These are phyloP conservation scores for Alloteropsis semialata DNA, from an alignment of 176 grass and related monocot species.

Conservation along the genomic window DNA sequence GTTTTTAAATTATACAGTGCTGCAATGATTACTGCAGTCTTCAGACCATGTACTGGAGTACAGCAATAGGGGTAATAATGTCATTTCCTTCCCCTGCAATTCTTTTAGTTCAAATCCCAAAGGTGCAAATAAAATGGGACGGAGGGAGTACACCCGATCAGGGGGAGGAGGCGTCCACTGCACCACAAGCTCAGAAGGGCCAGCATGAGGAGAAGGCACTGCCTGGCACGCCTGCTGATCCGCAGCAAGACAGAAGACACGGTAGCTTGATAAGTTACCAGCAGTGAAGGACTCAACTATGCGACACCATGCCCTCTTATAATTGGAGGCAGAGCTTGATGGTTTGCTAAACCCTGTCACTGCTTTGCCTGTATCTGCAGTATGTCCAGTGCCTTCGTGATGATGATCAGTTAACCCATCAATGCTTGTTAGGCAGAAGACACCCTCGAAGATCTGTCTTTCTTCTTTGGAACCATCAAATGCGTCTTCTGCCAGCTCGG, in stretches of 20 bases:
- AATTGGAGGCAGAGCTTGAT: slow-evolving; percentile 5
- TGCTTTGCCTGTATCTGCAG: background rate
- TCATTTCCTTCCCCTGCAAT: too few relatives aligned
- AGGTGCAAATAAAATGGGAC: too few relatives aligned
- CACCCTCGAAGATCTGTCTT: slow-evolving; percentile 43
- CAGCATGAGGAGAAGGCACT: slow-evolving; percentile 6
- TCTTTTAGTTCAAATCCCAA: too few relatives aligned
- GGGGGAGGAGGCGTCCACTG: slow-evolving; percentile 37
- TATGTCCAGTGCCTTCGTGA: background rate
- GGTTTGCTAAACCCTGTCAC: background rate
- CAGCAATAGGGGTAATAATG: too few relatives aligned
- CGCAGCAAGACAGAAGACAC: slow-evolving; percentile 22
- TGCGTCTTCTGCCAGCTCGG: slow-evolving; percentile 29
- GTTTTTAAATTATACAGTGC: too few relatives aligned
- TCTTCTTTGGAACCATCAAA: slow-evolving; percentile 58
- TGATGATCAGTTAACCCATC: background rate
- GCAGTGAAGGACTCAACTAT: slow-evolving; percentile 70
- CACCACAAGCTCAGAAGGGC: slow-evolving; percentile 1
- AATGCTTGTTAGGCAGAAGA: slow-evolving; percentile 24
- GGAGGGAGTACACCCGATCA: slow-evolving; percentile 42
- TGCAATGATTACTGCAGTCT: too few relatives aligned
- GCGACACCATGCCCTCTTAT: slow-evolving; percentile 10
- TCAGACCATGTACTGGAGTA: too few relatives aligned
- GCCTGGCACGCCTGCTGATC: background rate
- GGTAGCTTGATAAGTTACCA: slow-evolving; percentile 63